These are phyloP conservation scores for Lactifluus subvellereus DNA, from an alignment of 768 basidiomycete species.

Conservation along the genomic window DNA sequence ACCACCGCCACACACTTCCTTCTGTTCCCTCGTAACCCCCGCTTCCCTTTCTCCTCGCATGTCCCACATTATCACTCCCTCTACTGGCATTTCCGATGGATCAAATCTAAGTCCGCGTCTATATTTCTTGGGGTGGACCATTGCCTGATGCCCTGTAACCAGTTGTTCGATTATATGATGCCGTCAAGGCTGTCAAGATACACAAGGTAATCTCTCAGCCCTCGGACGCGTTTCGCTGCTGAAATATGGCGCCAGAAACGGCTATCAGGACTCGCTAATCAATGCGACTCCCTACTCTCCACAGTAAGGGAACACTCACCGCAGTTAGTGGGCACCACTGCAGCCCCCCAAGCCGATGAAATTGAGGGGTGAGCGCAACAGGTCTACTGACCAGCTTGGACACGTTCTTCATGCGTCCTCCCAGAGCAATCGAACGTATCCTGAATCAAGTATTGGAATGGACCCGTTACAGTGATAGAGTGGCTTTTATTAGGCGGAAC, in stretches of 20 bases:
- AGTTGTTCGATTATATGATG: conserved; percentile 11
- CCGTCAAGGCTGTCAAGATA: neutral
- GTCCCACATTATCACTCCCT: neutral
- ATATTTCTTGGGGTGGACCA: neutral
- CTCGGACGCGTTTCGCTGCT: neutral
- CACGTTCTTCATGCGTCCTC: neutral
- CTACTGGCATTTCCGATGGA: neutral
- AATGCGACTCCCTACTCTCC: conserved; percentile 1
- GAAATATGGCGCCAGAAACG: neutral
- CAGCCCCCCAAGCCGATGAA: conserved; percentile 3
- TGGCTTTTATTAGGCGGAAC: conserved; percentile 32
- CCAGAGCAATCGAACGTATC: conserved; percentile 4
- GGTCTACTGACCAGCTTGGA: neutral
- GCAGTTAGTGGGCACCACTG: neutral
- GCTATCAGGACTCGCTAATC: neutral
- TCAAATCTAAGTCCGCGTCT: neutral
- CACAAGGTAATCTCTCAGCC: conserved; percentile 6
- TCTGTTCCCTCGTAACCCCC: neutral
- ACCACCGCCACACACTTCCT: neutral
- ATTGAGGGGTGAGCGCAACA: conserved; percentile 1
- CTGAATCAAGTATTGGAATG: neutral
- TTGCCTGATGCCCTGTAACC: neutral
- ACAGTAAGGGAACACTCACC: conserved; percentile 8
- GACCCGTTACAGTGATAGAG: neutral
- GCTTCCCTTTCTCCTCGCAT: neutral